phyloP scores from a whole-genome alignment of 352 stramenopile genomes.

The Globisporangium abappressorium region DNA sequence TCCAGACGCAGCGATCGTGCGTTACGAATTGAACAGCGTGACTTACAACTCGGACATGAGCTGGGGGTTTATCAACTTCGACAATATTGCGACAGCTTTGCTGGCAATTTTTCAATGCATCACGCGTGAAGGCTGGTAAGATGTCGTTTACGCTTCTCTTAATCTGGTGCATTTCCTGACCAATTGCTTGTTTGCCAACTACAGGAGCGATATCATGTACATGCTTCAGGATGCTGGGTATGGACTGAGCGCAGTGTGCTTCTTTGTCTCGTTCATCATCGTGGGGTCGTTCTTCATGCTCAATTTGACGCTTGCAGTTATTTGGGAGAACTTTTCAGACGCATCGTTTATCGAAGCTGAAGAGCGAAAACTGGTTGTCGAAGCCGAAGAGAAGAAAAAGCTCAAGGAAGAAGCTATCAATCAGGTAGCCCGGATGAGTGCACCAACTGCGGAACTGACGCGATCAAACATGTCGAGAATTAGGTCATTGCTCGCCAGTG shows the following conservation, averaged over 20 bases:
- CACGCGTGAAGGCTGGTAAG: slow-evolving; percentile 90
- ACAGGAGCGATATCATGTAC: slow-evolving; percentile 66
- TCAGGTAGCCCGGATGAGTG: slow-evolving; percentile 3
- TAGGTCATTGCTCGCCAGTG: slow-evolving; percentile 17
- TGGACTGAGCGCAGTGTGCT: slow-evolving; percentile 51
- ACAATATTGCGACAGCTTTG: slow-evolving; percentile 81
- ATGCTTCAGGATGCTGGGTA: slow-evolving; percentile 55
- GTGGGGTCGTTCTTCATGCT: slow-evolving; percentile 91
- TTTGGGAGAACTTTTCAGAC: slow-evolving; percentile 82
- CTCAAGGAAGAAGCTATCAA: slow-evolving; percentile 22
- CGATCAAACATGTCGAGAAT: slow-evolving; percentile 18
- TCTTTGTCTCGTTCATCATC: slow-evolving; percentile 88
- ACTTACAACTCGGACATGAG: slow-evolving; percentile 77
- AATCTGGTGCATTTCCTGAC: background rate
- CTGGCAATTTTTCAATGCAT: slow-evolving; percentile 90
- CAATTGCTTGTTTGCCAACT: background rate
- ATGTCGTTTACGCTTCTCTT: background rate
- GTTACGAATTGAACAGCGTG: slow-evolving; percentile 31
- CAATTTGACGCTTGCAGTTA: slow-evolving; percentile 88
- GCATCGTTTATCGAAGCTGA: slow-evolving; percentile 56
- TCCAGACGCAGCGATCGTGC: slow-evolving; percentile 31
- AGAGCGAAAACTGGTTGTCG: slow-evolving; percentile 22
- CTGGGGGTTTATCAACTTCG: slow-evolving; percentile 86
- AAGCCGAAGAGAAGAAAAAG: slow-evolving; percentile 25
- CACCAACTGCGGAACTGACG: background rate